Base-by-base conservation (phyloP, 2,329 filamentous ascomycete genomes). In the Aspergillus japonicus region DNA sequence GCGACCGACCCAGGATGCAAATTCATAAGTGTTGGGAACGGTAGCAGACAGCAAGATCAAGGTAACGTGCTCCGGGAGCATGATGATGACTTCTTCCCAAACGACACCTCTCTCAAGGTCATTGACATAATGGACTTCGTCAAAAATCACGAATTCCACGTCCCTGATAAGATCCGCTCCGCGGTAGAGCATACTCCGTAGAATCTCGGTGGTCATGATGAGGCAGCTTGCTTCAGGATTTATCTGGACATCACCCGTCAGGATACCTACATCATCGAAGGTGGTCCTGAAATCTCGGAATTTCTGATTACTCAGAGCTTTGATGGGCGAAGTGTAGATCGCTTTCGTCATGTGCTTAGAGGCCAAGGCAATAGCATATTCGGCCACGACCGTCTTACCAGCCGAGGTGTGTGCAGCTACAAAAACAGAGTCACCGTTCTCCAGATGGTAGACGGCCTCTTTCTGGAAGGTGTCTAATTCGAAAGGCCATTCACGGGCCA, bases 291-390 rank as follows among this genome's bases (percentile, higher is more conserved):
- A 99, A 73, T 99, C 95, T 64, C 95, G 87, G 77, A 98, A 99
- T 75, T 99, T 99, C 73, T 99, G 95, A 73, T 99, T 99, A 77
- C 95, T 98, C 59, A 99, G 81, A 2, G 95, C 95, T 75, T 99
- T 99, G 81, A 99, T 99, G 0, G 95, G 95, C 0, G 95, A 98
- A 0, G 95, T 99, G 75, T 99, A 99, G 64, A 99, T 99, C 23
- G 95, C 94, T 75, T 99, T 99, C 8, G 95, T 99, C 94, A 98
- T 98, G 74, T 99, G 95, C 72, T 94, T 96, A n/a, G 92, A 89
- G 31, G 95, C 95, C 60, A 99, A 81, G 6, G 95, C 92, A 74
- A 99, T 98, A 52, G 94, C 95, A 76, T 99, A 99, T 74, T 99
- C 95, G 29, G 95, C 95, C 14, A 99, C 95, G 0, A 98, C 95